Conservation (phyloP, 2,329 filamentous ascomycete species). For the Penicillium sp. region DNA sequence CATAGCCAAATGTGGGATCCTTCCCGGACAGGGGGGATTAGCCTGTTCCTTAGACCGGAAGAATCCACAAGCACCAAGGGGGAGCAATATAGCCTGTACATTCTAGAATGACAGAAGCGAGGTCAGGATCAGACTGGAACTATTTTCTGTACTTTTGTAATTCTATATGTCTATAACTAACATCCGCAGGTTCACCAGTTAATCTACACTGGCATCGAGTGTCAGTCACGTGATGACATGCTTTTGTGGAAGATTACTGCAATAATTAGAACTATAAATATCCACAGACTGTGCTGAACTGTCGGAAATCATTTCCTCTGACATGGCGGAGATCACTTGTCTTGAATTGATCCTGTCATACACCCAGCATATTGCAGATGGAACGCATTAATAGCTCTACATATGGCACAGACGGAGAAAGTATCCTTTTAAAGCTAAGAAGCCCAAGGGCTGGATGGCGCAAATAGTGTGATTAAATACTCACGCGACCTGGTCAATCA, state of each 20-base stretch:
- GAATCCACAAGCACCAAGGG: background rate
- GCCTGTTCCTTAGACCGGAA: background rate
- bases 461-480: background rate
- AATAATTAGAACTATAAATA: background rate
- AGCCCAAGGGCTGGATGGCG: background rate
- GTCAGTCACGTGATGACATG: background rate
- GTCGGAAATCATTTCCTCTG: background rate
- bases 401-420: background rate
- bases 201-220: background rate
- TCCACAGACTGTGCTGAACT: background rate
- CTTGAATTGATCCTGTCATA: background rate
- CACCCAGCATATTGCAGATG: background rate
- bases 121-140: background rate
- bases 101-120: background rate
- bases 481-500: background rate
- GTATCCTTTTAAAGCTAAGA: background rate
- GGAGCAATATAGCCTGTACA: background rate
- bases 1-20: background rate
- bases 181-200: too few species aligned
- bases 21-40: conserved; percentile 1
- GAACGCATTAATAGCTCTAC: background rate
- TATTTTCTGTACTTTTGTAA: too few species aligned
- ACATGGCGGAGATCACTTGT: too few species aligned
- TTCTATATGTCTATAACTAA: too few species aligned
- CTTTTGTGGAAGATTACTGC: background rate